phyloP scores from a whole-genome alignment of 148 eudicot species.

The Cornus controversa region DNA sequence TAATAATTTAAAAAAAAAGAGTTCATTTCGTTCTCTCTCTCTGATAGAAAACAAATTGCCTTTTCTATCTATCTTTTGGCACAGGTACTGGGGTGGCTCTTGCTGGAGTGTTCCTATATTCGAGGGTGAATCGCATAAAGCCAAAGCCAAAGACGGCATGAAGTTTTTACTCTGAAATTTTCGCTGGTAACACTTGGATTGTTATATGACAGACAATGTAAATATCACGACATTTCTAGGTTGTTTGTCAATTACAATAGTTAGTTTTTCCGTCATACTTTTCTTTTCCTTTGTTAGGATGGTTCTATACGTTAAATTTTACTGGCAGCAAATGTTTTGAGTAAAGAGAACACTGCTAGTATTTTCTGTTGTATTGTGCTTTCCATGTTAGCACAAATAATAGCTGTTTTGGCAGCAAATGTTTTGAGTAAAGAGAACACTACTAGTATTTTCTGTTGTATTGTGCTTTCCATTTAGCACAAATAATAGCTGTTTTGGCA shows the following conservation, averaged over 20 bases:
- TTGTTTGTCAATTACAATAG: not conserved
- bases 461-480: too few relatives aligned
- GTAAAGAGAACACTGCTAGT: not conserved
- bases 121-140: conserved; percentile 59
- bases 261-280: not conserved
- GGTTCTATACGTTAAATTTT: not conserved
- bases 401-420: not conserved
- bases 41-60: not conserved
- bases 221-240: not conserved
- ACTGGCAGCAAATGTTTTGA: not conserved
- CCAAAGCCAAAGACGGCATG: conserved; percentile 54
- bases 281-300: not conserved
- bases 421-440: too few relatives aligned
- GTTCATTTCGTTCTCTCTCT: not conserved
- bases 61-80: too few relatives aligned
- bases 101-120: conserved; percentile 78
- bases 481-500: not conserved
- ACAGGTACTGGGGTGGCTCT: conserved; percentile 75
- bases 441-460: too few relatives aligned
- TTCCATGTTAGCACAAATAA: too few relatives aligned
- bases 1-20: not conserved
- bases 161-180: not conserved
- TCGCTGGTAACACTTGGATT: too few relatives aligned
- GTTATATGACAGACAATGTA: too few relatives aligned
- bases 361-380: too few relatives aligned